Percentiles rank a stretch among this genome's conserved stretches.
These are phyloP conservation scores for Tulasnella sp. DNA, from an alignment of 768 basidiomycete genomes.

Conservation along the genomic window DNA sequence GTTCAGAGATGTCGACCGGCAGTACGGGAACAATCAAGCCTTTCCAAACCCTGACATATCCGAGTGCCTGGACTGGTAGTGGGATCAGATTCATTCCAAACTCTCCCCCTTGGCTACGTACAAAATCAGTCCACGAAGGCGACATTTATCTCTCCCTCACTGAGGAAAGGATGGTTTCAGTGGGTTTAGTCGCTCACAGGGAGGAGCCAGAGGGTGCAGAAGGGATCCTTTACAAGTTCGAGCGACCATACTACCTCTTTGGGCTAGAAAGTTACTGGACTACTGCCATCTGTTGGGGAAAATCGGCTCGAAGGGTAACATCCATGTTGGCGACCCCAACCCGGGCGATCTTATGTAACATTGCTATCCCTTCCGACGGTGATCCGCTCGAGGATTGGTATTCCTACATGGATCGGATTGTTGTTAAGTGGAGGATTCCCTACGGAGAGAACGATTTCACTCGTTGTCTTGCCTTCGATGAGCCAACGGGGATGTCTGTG, in stretches of 20 bases:
- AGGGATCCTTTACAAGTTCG: neutral
- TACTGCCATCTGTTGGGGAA: neutral
- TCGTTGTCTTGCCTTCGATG: neutral
- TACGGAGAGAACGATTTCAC: neutral
- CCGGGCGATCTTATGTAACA: neutral
- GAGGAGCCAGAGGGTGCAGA: neutral
- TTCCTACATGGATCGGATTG: neutral
- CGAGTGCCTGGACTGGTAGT: neutral
- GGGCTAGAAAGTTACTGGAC: neutral
- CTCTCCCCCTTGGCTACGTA: neutral
- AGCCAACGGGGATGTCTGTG: neutral
- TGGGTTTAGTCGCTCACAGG: neutral
- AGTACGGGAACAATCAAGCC: neutral
- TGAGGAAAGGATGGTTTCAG: neutral
- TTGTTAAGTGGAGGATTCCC: neutral
- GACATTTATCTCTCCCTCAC: neutral
- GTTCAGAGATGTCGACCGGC: neutral
- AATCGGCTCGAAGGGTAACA: neutral
- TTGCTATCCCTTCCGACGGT: neutral
- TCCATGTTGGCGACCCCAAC: neutral
- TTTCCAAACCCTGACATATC: neutral
- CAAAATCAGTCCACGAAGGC: neutral
- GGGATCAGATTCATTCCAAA: neutral
- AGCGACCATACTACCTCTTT: neutral
- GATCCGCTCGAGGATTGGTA: neutral